Percentiles rank a stretch among this genome's conserved stretches.
Conservation (phyloP, 768 basidiomycete species). For the Leccinum fibrillosum region DNA sequence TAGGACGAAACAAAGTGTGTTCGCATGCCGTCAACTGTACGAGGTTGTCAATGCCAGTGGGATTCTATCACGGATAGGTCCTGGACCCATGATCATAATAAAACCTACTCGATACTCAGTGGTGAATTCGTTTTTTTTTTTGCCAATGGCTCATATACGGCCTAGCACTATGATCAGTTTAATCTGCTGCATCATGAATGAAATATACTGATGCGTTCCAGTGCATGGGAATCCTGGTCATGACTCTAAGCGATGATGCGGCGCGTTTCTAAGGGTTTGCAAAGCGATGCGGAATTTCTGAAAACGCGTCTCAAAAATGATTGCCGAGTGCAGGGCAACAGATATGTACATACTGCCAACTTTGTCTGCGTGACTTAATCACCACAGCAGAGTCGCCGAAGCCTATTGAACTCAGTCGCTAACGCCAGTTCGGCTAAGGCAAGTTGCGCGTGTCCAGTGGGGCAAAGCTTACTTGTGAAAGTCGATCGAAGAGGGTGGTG, state of each 20-base stretch:
- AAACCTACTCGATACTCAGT: neutral
- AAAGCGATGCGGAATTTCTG: no score
- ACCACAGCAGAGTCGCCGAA: neutral
- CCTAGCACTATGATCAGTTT: neutral
- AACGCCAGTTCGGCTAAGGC: neutral
- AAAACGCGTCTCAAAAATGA: no score
- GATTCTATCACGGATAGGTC: neutral
- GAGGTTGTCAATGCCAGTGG: conserved; percentile 7
- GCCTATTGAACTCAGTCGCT: neutral
- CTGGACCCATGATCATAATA: neutral
- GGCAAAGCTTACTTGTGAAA: neutral
- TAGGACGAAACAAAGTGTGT: neutral
- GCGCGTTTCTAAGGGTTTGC: neutral
- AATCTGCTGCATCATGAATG: neutral
- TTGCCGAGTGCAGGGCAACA: no score
- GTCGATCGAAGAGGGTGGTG: no score
- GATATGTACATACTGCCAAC: no score
- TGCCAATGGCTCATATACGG: neutral
- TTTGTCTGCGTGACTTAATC: no score
- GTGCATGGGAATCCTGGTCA: no score
- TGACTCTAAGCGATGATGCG: no score
- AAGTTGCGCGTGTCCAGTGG: neutral
- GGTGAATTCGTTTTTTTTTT: neutral
- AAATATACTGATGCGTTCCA: neutral
- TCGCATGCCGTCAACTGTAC: neutral